Evolutionary conservation across 1,139 yeast species (phyloP).

Genomic region (Yamadazyma triangularis): DNA sequence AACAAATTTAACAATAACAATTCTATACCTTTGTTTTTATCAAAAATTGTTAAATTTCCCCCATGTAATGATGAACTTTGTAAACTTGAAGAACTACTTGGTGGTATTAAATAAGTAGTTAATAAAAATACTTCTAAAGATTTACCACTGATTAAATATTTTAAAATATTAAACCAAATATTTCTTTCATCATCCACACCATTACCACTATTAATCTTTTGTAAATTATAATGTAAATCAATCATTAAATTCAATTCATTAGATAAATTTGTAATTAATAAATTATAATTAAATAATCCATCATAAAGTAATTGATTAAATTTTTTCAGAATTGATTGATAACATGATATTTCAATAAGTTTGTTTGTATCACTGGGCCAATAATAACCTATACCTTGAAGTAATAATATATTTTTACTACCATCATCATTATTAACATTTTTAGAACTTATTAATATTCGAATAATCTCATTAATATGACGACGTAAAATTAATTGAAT

Average conservation of each 20-base stretch:
- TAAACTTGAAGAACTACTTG: slow-evolving; percentile 37
- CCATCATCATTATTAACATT: slow-evolving; percentile 21
- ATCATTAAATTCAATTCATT: slow-evolving; percentile 43
- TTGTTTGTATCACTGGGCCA: slow-evolving; percentile 43
- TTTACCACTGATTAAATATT: slow-evolving; percentile 42
- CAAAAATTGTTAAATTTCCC: slow-evolving; percentile 41
- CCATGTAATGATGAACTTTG: slow-evolving; percentile 39
- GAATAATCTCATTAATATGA: slow-evolving; percentile 42
- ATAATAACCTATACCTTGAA: slow-evolving; percentile 43
- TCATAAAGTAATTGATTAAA: slow-evolving; percentile 34
- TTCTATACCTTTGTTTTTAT: slow-evolving; percentile 46
- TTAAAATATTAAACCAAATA: slow-evolving; percentile 44
- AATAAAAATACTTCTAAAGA: slow-evolving; percentile 39
- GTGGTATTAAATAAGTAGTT: slow-evolving; percentile 42
- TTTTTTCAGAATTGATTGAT: slow-evolving; percentile 35
- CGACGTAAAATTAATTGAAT: slow-evolving; percentile 44
- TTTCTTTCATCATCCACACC: slow-evolving; percentile 16
- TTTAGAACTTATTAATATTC: slow-evolving; percentile 38
- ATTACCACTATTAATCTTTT: slow-evolving; percentile 25
- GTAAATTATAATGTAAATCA: slow-evolving; percentile 43
- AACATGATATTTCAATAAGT: slow-evolving; percentile 40
- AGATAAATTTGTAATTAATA: slow-evolving; percentile 33
- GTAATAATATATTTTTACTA: slow-evolving; percentile 24
- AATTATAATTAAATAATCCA: slow-evolving; percentile 30
- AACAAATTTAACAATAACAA: slow-evolving; percentile 32